Evolutionary conservation across 148 eudicot species (phyloP), one percentile per base, ranked within the genome.

Genomic region (Nepenthes mirabilis): DNA sequence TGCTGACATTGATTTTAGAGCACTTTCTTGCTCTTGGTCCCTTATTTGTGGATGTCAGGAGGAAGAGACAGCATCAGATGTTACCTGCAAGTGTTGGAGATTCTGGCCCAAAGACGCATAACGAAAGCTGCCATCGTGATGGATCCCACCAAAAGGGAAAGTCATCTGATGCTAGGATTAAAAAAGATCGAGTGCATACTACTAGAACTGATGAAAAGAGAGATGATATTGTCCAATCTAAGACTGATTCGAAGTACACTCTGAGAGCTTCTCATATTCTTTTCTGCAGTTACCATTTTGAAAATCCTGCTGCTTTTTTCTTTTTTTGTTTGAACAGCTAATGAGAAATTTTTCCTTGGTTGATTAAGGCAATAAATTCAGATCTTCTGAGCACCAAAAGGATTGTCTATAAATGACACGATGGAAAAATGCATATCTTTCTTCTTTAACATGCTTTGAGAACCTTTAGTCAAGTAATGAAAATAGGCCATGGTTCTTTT

Each of bases 11-110:
- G 34, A 36, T 43, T 2, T 54, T 14, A 11, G 58, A 43, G 45
- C 23, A 47, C 45, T 43, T 55, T 63, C 32, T 47, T 51, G 61
- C 33, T 53, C 33, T 47, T 51, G 2, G 13, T 36, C 47, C 9
- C 23, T 6, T 33, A 36, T 58, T 65, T 48, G 40, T 70, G 55
- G 49, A 52, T 67, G 34, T 64, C 71, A 88, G 96, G 73, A 74
- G 64, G 65, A 91, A 85, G 78, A 83, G 75, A 69, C 80, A 58
- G 50, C 56, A 77, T 52, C 62, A 71, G 34, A 59, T 58, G 58
- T 63, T 47, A 50, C 58, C 66, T 52, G 62, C 56, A 57, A 62
- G 63, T 72, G 77, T 48, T 62, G 72, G 60, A 43, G 66, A 60
- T 36, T 71, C 65, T 40, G 52, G 40, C 68, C 64, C 57, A 51